Evolutionary conservation across 257 asterid species (phyloP), one percentile per base, ranked within the genome.

Genomic region (Pogostemon cablin): DNA sequence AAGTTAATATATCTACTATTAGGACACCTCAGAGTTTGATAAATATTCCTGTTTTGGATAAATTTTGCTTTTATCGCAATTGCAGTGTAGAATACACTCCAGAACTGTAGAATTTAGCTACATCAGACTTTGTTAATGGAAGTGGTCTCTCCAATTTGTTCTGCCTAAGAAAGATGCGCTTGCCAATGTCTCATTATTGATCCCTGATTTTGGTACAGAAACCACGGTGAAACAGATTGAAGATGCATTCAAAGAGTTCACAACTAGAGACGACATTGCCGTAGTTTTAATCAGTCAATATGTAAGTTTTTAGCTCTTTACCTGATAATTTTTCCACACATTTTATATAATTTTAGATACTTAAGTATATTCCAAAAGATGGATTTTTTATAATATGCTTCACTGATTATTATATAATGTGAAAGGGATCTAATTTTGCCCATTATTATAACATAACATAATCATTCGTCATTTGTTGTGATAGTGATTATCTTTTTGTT

Each of bases 201-300:
- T 75, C 59, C 37, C 57, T 56, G 6, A 65, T 74, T 80, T 67
- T 80, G 70, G 72, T 66, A 57, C 67, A 91, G 96, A 93, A 83
- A 86, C 91, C 17, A 82, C 89, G 1, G 86, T 83, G 75, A 93
- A 91, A 77, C 96, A 93, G 82, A 87, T 93, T 76, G 99, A 91
- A 77, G 97, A 93, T 12, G 85, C 96, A 11, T 89, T 93, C 85
- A 93, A 89, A 68, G 97, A 93, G 49, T 93, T 89, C 82, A 91
- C 96, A 6, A 5, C 95, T 12, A 87, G 99, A 77, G 96, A 91
- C 42, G 99, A 89, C 74, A 64, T 91, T 68, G 99, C 95, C 20
- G 85, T 95, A 8, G 93, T 95, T 74, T 75, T 95, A 15, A 89
- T 95, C 81, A 95, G 99, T 78, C 98, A 95, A 91, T 91, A 72